Evolutionary conservation across 768 basidiomycete genomes (phyloP), one percentile per base, ranked within the genome.

Genomic region (Hydnum rufescens): DNA sequence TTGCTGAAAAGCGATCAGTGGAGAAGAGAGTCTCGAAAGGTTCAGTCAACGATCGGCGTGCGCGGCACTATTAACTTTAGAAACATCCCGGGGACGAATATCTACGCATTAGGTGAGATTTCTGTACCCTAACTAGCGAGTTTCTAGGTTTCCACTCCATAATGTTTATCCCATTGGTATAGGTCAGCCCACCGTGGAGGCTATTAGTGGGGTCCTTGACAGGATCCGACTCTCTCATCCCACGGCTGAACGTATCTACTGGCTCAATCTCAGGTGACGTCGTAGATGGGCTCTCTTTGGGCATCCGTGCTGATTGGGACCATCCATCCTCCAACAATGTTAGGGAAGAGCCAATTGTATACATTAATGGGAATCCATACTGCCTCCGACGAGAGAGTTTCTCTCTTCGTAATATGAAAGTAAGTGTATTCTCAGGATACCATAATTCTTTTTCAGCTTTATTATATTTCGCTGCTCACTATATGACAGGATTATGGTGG

Each of bases 41-140:
- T 82, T 39, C 8, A 13, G 25, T 13, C 8, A 53, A 54, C 50
- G 56, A 59, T 59, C 54, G 78, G 74, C 34, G 75, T 97, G 48
- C 80, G 87, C 2, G 95, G 95, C n/a, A 89, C 86, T 1, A 83
- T 86, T 65, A 95, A 95, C 60, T 96, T 95, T 71, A 76, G 95
- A 51, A 80, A 80, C 53, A 75, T 95, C 34, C 77, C 80, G 0
- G 72, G 71, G 3, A 82, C 81, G 22, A 77, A 79, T 43, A 81
- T 96, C 30, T 99, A 87, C 57, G 90, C 89, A 0, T 76, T 95
- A 28, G 90, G 55, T 54, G 4, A 36, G 51, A 22, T 13, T 18
- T 3, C 16, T 19, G 8, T 26, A 28, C 13, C 2, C 28, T 32
- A 29, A 2, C 23, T 31, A 13, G 13, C 6, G 28, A 6, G 16